phyloP scores from a whole-genome alignment of 495 filamentous ascomycete species.

The Chaetomium fimeti region DNA sequence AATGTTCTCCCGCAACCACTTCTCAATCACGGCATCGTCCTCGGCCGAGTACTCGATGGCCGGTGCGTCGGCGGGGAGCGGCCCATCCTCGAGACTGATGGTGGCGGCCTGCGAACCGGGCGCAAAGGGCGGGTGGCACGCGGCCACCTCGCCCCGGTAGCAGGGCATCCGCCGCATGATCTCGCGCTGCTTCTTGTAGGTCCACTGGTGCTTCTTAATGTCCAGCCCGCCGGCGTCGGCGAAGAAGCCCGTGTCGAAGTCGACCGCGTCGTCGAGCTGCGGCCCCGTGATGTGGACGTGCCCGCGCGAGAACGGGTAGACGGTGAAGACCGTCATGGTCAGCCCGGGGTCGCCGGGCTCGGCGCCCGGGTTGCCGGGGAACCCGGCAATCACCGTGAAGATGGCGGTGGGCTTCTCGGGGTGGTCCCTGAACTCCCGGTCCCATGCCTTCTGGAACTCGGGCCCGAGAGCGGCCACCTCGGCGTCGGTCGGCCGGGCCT shows the following conservation, averaged over 20 bases:
- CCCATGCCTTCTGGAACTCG: conserved; percentile 44
- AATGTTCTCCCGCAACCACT: conserved; percentile 20
- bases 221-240: conserved; percentile 44
- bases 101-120: conserved; percentile 42
- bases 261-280: conserved; percentile 32
- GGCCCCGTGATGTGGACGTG: conserved; percentile 54
- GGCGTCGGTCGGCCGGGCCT: conserved; percentile 41
- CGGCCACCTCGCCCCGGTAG: conserved; percentile 53
- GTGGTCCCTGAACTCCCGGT: conserved; percentile 43
- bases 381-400: neutral
- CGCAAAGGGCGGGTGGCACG: conserved; percentile 53
- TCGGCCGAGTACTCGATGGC: conserved; percentile 38
- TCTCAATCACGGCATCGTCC: conserved; percentile 46
- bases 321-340: conserved; percentile 38
- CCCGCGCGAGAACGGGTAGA: conserved; percentile 58
- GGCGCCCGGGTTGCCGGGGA: neutral
- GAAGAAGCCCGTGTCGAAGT: conserved; percentile 49
- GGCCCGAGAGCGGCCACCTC: conserved; percentile 43
- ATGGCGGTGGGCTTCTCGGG: neutral
- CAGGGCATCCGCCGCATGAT: conserved; percentile 53
- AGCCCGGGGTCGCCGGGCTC: neutral
- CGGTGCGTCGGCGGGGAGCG: conserved; percentile 22
- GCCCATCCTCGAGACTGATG: conserved; percentile 2
- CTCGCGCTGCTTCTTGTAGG: conserved; percentile 57
- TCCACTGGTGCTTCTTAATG: conserved; percentile 48